Base-by-base conservation (phyloP, 2,329 filamentous ascomycete species). In the Didymella pomorum region DNA sequence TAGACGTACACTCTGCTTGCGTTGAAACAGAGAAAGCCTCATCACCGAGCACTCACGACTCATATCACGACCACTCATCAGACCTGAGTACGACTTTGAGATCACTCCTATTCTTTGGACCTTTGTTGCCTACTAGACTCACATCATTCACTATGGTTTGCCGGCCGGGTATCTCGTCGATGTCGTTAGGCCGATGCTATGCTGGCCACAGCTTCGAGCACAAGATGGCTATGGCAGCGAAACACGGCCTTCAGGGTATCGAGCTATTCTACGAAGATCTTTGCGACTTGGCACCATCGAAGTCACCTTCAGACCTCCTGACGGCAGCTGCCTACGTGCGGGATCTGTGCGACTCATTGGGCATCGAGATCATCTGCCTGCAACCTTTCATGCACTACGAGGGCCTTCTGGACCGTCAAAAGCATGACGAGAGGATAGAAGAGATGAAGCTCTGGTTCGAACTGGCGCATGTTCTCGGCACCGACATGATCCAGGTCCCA, bases 211-310 rank as follows among this genome's bases (percentile, higher is more conserved):
- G 82, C 26, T 81, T 94, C 21, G 76, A 82, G 1, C 79, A 84
- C 70, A 94, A 93, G 71, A 83, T 94, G 47, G 82, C 87, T 71
- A 84, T 87, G 78, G 90, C 90, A 10, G 80, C 84, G 6, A 79
- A 81, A 53, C 83, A 89, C 66, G 87, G 87, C 20, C 86, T 92
- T 71, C 75, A 83, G 58, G 89, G 89, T 50, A 85, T 94, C 63
- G 91, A 94, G 73, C 81, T 93, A 20, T 93, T 92, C 79, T 87
- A 89, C 74, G 90, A 94, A 71, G 91, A 94, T 72, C 82, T 94
- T 3, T 79, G 86, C 58, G 86, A 87, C 67, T 70, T 89, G 14
- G 86, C 88, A 64, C 66, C 74, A 29, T 74, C 80, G 1, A 72
- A 79, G 25, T 77, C 75, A 2, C 66, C 76, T 14, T 69, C 79